These are phyloP conservation scores for Perkinsus chesapeaki DNA, from an alignment of 169 alveolate species.

Conservation along the genomic window DNA sequence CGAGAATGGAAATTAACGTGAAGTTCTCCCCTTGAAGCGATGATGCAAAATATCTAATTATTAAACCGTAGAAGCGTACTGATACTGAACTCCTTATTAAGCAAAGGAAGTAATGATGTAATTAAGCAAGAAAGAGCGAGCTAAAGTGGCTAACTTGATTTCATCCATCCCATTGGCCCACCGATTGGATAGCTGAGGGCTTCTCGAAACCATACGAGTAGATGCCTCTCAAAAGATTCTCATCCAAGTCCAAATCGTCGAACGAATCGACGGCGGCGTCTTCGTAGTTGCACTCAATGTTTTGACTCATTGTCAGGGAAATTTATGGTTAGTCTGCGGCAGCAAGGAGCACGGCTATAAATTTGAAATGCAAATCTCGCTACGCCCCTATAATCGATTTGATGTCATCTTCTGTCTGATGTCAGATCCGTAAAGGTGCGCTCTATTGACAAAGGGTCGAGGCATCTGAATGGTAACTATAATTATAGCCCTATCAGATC, in stretches of 20 bases:
- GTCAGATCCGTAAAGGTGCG: neutral
- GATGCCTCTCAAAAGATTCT: conserved; percentile 89
- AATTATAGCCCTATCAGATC: too few species aligned
- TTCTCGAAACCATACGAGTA: conserved; percentile 97
- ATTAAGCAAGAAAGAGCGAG: neutral
- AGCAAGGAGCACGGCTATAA: neutral
- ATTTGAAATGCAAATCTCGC: neutral
- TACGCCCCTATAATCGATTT: neutral
- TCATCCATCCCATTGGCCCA: neutral
- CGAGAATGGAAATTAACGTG: too few species aligned
- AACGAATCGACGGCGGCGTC: conserved; percentile 85
- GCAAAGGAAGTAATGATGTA: too few species aligned
- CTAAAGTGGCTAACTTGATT: neutral
- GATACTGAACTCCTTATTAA: too few species aligned
- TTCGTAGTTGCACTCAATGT: conserved; percentile 84
- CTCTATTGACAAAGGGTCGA: neutral
- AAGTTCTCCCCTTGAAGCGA: too few species aligned
- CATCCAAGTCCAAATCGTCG: conserved; percentile 88
- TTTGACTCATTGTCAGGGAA: conserved; percentile 3
- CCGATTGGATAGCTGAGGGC: conserved; percentile 94
- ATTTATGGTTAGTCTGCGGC: neutral
- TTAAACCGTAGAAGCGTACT: too few species aligned
- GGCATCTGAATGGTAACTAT: too few species aligned
- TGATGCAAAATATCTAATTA: too few species aligned
- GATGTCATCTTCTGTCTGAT: neutral